Evolutionary conservation across 1,139 yeast genomes (phyloP).

Genomic region (Kodamaea plutei): DNA sequence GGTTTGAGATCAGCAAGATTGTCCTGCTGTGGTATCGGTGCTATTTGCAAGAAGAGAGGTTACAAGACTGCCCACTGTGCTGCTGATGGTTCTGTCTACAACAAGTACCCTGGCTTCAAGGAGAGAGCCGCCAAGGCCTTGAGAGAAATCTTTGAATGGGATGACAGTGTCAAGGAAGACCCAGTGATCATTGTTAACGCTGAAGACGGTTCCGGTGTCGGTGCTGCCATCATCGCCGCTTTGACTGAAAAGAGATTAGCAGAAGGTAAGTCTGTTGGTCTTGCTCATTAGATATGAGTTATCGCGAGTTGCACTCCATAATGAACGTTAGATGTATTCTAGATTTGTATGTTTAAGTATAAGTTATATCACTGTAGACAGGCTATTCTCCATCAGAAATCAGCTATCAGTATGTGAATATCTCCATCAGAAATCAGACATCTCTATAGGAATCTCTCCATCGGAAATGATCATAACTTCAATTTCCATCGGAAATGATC

Average conservation of each 20-base stretch:
- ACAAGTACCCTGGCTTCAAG: conserved; percentile 88
- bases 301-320: not conserved
- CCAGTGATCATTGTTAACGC: conserved; percentile 86
- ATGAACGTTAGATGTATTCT: not conserved
- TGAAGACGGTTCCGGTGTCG: conserved; percentile 98
- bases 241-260: conserved; percentile 75
- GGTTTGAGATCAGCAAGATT: conserved; percentile 93
- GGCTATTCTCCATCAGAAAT: too few species aligned
- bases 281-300: conserved; percentile 18
- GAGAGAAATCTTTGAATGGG: conserved; percentile 87
- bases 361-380: too few species aligned
- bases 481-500: too few species aligned
- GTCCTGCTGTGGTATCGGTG: conserved; percentile 94
- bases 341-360: too few species aligned
- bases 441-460: too few species aligned
- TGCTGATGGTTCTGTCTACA: conserved; percentile 94
- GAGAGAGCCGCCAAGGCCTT: conserved; percentile 86
- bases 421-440: too few species aligned
- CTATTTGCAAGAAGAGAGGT: conserved; percentile 84
- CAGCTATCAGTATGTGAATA: too few species aligned
- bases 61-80: conserved; percentile 82
- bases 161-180: conserved; percentile 47
- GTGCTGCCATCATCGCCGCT: conserved; percentile 97
- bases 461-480: too few species aligned
- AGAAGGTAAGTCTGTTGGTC: conserved; percentile 73